Evolutionary conservation across 2,329 filamentous ascomycete species (phyloP).

Genomic region (Metarhizium humberi): DNA sequence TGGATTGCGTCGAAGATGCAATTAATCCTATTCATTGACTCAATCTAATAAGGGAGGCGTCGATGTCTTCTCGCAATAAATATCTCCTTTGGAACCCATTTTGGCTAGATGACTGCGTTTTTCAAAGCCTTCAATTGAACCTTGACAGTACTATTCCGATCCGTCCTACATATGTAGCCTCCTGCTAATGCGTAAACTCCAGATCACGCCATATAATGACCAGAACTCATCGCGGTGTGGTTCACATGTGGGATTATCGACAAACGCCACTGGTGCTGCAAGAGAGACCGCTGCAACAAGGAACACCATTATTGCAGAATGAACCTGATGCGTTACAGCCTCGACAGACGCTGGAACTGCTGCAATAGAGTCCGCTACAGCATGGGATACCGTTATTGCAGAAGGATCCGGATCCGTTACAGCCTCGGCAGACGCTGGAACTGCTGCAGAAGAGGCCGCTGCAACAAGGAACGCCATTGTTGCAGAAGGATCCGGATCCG

Average conservation of each 20-base stretch:
- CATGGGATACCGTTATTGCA: slow-evolving; percentile 7
- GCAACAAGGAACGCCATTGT: slow-evolving; percentile 7
- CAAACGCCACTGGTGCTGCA: slow-evolving; percentile 2
- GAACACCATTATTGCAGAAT: slow-evolving; percentile 8
- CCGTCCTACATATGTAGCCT: too few species aligned
- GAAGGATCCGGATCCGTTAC: slow-evolving; percentile 4
- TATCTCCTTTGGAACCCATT: too few species aligned
- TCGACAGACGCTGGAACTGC: slow-evolving; percentile 1
- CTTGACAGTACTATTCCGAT: too few species aligned
- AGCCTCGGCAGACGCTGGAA: slow-evolving; percentile 1
- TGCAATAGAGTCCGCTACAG: slow-evolving; percentile 6
- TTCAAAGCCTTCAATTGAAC: too few species aligned
- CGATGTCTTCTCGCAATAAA: too few species aligned
- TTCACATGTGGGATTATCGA: neutral
- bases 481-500: slow-evolving; percentile 6
- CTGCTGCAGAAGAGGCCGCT: slow-evolving; percentile 3
- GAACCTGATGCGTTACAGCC: slow-evolving; percentile 4
- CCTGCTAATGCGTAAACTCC: too few species aligned
- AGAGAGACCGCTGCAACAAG: slow-evolving; percentile 3
- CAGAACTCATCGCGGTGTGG: too few species aligned
- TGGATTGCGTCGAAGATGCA: too few species aligned
- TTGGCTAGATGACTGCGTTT: too few species aligned
- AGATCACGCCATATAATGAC: too few species aligned
- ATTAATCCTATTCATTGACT: too few species aligned
- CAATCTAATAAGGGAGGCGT: too few species aligned